phyloP scores from a whole-genome alignment of 352 stramenopile species.

The Achlya hypogyna region DNA sequence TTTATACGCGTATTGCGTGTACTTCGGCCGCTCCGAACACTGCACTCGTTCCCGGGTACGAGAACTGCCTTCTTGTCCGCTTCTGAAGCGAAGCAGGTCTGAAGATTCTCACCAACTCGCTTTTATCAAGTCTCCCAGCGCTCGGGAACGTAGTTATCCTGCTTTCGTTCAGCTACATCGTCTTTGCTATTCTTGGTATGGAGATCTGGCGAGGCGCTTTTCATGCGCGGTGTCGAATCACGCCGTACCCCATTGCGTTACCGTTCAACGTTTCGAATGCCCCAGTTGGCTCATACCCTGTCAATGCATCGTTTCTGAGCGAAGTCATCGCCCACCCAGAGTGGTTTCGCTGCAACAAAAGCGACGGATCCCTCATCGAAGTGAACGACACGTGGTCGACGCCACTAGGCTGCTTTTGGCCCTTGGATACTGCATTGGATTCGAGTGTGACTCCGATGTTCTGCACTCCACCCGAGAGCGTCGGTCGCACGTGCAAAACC shows the following conservation, averaged over 20 bases:
- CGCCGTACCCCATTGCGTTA: slow-evolving; percentile 54
- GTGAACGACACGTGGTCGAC: slow-evolving; percentile 45
- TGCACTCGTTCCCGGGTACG: slow-evolving; percentile 28
- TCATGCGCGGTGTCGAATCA: slow-evolving; percentile 75
- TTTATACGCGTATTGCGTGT: slow-evolving; percentile 81
- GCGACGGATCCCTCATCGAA: slow-evolving; percentile 17
- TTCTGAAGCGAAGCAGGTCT: not conserved
- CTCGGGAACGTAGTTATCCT: slow-evolving; percentile 86
- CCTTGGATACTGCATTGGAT: slow-evolving; percentile 54
- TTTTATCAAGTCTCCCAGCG: slow-evolving; percentile 75
- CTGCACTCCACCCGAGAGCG: not conserved
- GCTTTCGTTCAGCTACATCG: slow-evolving; percentile 86
- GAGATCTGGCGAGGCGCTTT: slow-evolving; percentile 81
- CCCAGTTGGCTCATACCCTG: slow-evolving; percentile 33
- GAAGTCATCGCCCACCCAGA: slow-evolving; percentile 31
- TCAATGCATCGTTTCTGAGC: slow-evolving; percentile 35
- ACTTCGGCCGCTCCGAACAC: slow-evolving; percentile 77
- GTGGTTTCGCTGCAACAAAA: slow-evolving; percentile 32
- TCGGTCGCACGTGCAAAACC: slow-evolving; percentile 38
- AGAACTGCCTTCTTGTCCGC: not conserved
- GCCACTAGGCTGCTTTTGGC: slow-evolving; percentile 87
- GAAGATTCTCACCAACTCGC: slow-evolving; percentile 53
- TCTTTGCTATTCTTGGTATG: slow-evolving; percentile 86
- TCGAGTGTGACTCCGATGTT: slow-evolving; percentile 13
- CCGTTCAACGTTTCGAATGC: slow-evolving; percentile 22